phyloP scores from a whole-genome alignment of 345 rosid species.

The Punica granatum region DNA sequence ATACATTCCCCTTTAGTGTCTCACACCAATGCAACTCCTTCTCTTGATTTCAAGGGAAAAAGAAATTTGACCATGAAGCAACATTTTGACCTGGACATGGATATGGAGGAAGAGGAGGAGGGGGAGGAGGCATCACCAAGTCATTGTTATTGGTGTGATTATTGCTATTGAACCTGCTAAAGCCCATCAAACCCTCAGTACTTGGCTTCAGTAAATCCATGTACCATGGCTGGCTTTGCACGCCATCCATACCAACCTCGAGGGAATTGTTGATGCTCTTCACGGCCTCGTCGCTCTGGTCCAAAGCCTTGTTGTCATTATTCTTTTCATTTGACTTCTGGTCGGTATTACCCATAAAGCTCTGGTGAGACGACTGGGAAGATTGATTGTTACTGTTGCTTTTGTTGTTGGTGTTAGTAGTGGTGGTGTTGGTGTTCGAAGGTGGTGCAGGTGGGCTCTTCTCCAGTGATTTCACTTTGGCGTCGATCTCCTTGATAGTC shows the following conservation, averaged over 20 bases:
- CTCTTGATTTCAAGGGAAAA: neutral
- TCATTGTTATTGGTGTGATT: neutral
- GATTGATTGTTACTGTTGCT: neutral
- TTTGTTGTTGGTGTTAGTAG: neutral
- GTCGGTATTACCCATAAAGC: neutral
- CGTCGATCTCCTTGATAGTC: slow-evolving; percentile 1
- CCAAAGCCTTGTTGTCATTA: neutral
- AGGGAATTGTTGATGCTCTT: neutral
- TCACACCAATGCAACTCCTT: neutral
- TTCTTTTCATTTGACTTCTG: neutral
- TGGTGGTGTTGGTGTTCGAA: neutral
- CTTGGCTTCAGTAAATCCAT: slow-evolving; percentile 11
- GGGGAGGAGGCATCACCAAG: neutral
- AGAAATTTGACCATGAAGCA: slow-evolving; percentile 3
- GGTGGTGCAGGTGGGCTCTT: neutral
- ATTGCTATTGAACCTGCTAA: neutral
- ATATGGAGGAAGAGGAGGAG: slow-evolving; percentile 1
- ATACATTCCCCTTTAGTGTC: neutral
- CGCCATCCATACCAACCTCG: neutral
- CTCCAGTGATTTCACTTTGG: neutral
- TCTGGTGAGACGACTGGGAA: neutral
- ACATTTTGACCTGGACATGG: neutral
- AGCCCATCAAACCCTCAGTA: slow-evolving; percentile 1
- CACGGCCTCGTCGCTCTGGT: neutral
- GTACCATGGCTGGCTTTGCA: slow-evolving; percentile 11